Evolutionary conservation across 306 rosid genomes (phyloP), one percentile per base, ranked within the genome.

Genomic region (Lithocarpus polystachyus): DNA sequence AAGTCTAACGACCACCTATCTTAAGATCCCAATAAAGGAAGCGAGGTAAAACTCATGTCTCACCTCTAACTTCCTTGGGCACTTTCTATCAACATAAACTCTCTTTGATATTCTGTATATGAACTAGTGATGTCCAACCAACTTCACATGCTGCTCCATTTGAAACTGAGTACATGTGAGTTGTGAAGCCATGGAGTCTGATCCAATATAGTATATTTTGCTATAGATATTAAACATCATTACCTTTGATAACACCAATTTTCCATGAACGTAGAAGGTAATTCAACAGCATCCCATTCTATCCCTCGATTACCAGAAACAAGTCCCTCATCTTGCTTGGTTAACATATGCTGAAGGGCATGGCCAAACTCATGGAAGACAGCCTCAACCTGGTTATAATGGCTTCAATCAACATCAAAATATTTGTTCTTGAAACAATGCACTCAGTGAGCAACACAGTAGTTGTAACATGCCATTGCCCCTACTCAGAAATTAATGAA

Each of bases 281-380:
- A 87, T 82, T 95, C 99, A 80, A 95, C 93, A 75, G 99, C 99
- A 85, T 95, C 99, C 99, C 99, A 95, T 89, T 95, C 99, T 81
- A 95, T 87, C 29, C 97, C 98, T 73, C 97, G 92, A 86, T 90
- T 91, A 84, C 99, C 98, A 85, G 99, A 84, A 79, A 95, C 98
- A 69, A 95, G 80, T 90, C 99, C 98, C 83, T 95, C 99, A 76
- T 93, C 99, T 85, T 95, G 89, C 88, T 82, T 90, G 11, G 99
- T 95, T 86, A 95, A 89, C 98, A 95, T 92, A 81, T 93, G 99
- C 86, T 95, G 99, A 85, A 95, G 98, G 52, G 98, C 98, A 82
- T 95, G 99, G 79, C 99, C 99, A 79, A 95, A 95, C 87, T 95
- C 99, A 91, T 95, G 99, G 92, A 95, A 95, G 80, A 93, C 99